phyloP scores from a whole-genome alignment of 108 stramenopile species.

The Pseudonitzschia pungens region DNA sequence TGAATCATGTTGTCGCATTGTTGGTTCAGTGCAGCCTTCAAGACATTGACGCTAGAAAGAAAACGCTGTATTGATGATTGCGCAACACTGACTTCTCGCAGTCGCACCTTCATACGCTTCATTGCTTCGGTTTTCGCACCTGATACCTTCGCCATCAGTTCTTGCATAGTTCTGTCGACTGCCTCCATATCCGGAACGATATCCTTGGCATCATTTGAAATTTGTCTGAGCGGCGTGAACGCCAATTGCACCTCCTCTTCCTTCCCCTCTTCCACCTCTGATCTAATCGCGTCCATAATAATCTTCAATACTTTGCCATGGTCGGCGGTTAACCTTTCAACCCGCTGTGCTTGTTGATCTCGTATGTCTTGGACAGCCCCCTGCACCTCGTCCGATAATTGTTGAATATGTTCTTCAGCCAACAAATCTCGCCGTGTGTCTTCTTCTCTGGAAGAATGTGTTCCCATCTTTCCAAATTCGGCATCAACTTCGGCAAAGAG shows the following conservation, averaged over 20 bases:
- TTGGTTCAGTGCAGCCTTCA: conserved; percentile 65
- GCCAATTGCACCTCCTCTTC: conserved; percentile 61
- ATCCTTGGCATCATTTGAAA: conserved; percentile 61
- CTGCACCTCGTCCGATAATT: conserved; percentile 56
- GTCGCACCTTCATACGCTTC: conserved; percentile 76
- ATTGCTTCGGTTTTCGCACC: conserved; percentile 72
- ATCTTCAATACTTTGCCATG: conserved; percentile 66
- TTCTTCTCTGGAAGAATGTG: conserved; percentile 60
- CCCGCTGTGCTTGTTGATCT: conserved; percentile 57
- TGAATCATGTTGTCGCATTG: conserved; percentile 76
- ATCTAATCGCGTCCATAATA: conserved; percentile 56
- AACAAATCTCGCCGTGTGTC: conserved; percentile 56
- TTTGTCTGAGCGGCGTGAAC: conserved; percentile 65
- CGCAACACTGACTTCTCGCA: conserved; percentile 75
- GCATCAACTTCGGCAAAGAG: conserved; percentile 62
- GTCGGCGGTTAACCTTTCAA: conserved; percentile 58
- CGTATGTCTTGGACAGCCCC: conserved; percentile 50
- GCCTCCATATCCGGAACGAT: conserved; percentile 67
- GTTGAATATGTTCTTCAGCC: conserved; percentile 63
- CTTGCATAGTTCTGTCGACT: conserved; percentile 57
- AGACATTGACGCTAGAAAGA: conserved; percentile 61
- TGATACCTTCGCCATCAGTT: conserved; percentile 66
- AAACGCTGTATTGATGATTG: conserved; percentile 79
- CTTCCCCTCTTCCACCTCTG: conserved; percentile 39
- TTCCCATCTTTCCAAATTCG: conserved; percentile 60